Evolutionary conservation across 2,329 filamentous ascomycete genomes (phyloP).

Genomic region (Gnomoniopsis sp.): DNA sequence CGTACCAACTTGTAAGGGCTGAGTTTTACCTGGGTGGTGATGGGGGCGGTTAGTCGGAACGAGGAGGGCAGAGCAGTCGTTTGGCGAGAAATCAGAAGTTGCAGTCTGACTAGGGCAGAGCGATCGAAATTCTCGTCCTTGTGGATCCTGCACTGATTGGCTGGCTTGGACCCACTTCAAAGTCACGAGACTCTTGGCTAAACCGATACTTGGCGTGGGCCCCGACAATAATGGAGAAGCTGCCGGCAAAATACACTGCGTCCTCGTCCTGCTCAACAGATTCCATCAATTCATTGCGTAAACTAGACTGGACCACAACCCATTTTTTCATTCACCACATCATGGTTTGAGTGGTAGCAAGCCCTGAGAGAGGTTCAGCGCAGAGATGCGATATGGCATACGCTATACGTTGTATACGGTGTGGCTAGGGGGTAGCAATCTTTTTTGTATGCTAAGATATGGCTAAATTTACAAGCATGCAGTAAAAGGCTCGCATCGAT

Average conservation of each 20-base stretch:
- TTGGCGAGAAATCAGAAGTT: conserved; percentile 14
- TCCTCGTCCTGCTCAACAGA: too few species aligned
- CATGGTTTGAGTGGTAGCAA: too few species aligned
- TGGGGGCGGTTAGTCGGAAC: neutral
- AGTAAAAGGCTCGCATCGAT: neutral
- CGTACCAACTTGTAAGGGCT: conserved; percentile 12
- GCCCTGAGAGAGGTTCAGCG: too few species aligned
- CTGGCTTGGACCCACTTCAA: neutral
- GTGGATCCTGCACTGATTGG: conserved; percentile 12
- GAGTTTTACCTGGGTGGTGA: conserved; percentile 15
- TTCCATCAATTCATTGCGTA: too few species aligned
- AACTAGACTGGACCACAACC: too few species aligned
- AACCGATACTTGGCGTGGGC: too few species aligned
- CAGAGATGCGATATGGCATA: too few species aligned
- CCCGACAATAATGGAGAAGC: too few species aligned
- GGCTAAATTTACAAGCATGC: neutral
- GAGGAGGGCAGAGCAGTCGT: conserved; percentile 4
- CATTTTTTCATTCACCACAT: too few species aligned
- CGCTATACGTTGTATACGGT: too few species aligned
- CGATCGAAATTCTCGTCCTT: conserved; percentile 1
- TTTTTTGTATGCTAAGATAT: neutral
- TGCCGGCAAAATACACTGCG: too few species aligned
- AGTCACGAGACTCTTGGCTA: conserved; percentile 4
- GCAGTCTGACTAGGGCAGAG: conserved; percentile 5
- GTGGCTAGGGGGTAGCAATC: too few species aligned